A percentile compares a stretch with the other conserved stretches of the same genome.
These are phyloP conservation scores for Teratosphaeria zuluensis DNA, from an alignment of 2,329 filamentous ascomycete species.

Conservation along the genomic window DNA sequence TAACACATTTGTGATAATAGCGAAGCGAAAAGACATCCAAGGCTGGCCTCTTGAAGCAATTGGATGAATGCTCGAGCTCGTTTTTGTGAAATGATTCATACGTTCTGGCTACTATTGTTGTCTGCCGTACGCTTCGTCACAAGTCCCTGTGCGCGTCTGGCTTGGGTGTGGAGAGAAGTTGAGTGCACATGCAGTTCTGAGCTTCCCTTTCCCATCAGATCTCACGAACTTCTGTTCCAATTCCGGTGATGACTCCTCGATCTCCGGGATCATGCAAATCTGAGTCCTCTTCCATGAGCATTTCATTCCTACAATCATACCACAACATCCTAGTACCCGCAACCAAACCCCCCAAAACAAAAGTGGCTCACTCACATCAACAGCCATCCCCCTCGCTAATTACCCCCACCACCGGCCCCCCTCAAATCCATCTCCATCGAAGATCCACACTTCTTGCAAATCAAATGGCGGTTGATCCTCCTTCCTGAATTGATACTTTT, in stretches of 20 bases:
- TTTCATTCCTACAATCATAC: no score
- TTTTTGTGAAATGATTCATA: no score
- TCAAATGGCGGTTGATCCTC: not conserved
- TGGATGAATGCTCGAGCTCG: no score
- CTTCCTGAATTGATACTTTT: not conserved
- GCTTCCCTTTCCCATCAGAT: not conserved
- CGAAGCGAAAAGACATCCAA: no score
- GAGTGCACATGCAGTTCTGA: no score
- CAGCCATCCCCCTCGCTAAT: not conserved
- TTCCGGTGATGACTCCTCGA: not conserved
- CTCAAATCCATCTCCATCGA: not conserved
- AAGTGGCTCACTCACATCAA: not conserved
- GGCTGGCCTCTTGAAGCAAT: no score
- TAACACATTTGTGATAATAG: not conserved
- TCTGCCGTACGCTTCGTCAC: not conserved
- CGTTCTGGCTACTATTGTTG: no score
- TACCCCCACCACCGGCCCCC: not conserved
- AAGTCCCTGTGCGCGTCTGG: not conserved
- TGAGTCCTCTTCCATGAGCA: no score
- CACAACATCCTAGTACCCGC: no score
- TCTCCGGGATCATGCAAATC: not conserved
- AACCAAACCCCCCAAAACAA: no score
- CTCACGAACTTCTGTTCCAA: not conserved
- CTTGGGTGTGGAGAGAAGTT: not conserved
- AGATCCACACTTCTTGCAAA: not conserved